Conservation (phyloP, 2,329 filamentous ascomycete genomes). For the Fusarium torulosum region DNA sequence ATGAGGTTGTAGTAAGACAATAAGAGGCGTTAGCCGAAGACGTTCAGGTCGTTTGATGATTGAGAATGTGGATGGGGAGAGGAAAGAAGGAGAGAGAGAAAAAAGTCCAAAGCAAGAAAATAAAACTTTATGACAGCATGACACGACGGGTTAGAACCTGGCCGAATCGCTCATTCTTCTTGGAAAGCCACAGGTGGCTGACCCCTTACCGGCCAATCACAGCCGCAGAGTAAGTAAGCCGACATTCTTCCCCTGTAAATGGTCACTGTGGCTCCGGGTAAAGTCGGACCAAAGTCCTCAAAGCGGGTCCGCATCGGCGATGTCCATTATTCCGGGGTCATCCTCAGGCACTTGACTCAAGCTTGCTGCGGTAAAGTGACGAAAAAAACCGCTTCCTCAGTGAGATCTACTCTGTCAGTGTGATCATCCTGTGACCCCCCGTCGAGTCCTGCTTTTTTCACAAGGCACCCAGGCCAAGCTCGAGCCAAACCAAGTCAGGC, state of each 20-base stretch:
- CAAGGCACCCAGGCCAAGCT: background rate
- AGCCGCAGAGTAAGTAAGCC: conserved; percentile 24
- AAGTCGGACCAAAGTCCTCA: conserved; percentile 49
- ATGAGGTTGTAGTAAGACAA: conserved; percentile 34
- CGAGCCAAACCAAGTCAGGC: conserved; percentile 6
- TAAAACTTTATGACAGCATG: conserved; percentile 60
- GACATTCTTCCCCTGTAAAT: conserved; percentile 21
- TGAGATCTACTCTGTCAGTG: background rate
- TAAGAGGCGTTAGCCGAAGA: conserved; percentile 39
- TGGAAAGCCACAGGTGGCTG: conserved; percentile 42
- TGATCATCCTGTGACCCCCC: conserved; percentile 11
- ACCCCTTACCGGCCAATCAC: conserved; percentile 54
- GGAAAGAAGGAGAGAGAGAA: conserved; percentile 40
- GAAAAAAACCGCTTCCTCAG: conserved; percentile 16
- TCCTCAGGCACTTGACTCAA: conserved; percentile 9
- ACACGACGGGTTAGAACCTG: conserved; percentile 35
- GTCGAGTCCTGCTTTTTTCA: conserved; percentile 13
- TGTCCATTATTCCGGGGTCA: conserved; percentile 48
- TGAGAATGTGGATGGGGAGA: conserved; percentile 38
- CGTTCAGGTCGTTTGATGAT: conserved; percentile 20
- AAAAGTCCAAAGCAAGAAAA: conserved; percentile 45
- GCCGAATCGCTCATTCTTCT: conserved; percentile 27
- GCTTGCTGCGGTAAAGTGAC: background rate
- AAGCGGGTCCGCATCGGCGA: conserved; percentile 23
- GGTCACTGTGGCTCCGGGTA: conserved; percentile 49